Base-by-base conservation (phyloP, 768 basidiomycete species). In the Cantharellus cinnabarinus region DNA sequence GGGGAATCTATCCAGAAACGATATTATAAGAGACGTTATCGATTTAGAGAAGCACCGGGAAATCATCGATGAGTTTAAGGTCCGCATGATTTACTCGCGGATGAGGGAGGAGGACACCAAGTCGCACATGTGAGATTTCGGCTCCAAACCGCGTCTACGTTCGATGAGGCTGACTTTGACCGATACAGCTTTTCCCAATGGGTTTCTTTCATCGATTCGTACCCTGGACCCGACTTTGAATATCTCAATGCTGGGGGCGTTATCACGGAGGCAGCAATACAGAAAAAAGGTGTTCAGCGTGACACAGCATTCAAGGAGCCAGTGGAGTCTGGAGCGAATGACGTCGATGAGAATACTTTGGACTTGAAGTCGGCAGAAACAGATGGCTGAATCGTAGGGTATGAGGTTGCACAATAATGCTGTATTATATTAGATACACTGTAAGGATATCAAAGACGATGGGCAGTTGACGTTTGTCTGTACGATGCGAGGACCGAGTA, bases 101-200 rank as follows among this genome's bases (percentile, higher is more conserved):
- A 86, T 98, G 83, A 79, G 90, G 53, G 72, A 76, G 61, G 81
- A 89, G 37, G 95, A 99, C 69, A 81, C 87, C 62, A 76, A 75
- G 15, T 74, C 20, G 20, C 20, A 29, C 20, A 29, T 29, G 20
- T 29, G 20, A 29, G 20, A 29, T 29, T 29, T 29, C 20, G 20
- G 20, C 20, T 29, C 20, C 20, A 29, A 29, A 78, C 64, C 85
- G 81, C 59, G 71, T 87, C 88, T 90, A 65, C 62, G 90, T 77
- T 42, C 14, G 44, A 48, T 50, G 58, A 57, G 51, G 34, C 52
- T 35, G 50, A 51, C 58, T 62, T 55, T 52, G 59, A 37, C 38
- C 39, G 42, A 7, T 61, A 29, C 64, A 89, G 83, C 63, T 93
- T 85, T 71, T 85, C 90, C 66, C 79, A 82, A 44, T 97, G 87